Percentiles rank a stretch among this genome's conserved stretches.
Evolutionary conservation across 306 rosid species (phyloP).

Genomic region (Dicorynia guianensis): DNA sequence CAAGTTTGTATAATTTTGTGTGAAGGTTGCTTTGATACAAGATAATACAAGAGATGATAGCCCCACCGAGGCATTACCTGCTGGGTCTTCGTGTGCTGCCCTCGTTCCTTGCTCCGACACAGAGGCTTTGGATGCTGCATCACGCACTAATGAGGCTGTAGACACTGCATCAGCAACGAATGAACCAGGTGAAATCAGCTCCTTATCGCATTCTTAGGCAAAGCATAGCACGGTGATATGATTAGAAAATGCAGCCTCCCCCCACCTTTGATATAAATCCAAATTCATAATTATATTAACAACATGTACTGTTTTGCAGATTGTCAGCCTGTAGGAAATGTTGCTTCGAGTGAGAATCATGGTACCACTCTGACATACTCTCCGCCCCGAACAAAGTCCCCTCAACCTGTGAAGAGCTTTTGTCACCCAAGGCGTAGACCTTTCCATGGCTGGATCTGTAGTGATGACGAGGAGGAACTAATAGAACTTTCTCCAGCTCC

Average conservation of each 20-base stretch:
- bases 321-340: not conserved
- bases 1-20: constrained; percentile 25
- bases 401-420: constrained; percentile 15
- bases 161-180: constrained; percentile 35
- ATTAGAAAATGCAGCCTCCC: too few species aligned
- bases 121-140: constrained; percentile 17
- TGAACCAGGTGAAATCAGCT: constrained; percentile 40
- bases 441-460: constrained; percentile 49
- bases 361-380: constrained; percentile 9
- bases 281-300: too few species aligned
- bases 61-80: constrained; percentile 24
- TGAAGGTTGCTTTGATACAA: constrained; percentile 42
- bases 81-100: constrained; percentile 44
- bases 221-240: too few species aligned
- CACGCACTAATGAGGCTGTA: constrained; percentile 13
- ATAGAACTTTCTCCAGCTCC: constrained; percentile 28
- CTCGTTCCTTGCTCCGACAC: constrained; percentile 36
- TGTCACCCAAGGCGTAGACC: constrained; percentile 39
- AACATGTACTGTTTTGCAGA: constrained; percentile 32
- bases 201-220: not conserved
- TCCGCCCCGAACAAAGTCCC: constrained; percentile 2
- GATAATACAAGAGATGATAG: constrained; percentile 13
- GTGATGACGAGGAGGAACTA: constrained; percentile 38
- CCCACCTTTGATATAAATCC: too few species aligned
- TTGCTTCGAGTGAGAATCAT: constrained; percentile 7